Evolutionary conservation across 164 flowering plant species (phyloP).

Genomic region (Buxus sempervirens): DNA sequence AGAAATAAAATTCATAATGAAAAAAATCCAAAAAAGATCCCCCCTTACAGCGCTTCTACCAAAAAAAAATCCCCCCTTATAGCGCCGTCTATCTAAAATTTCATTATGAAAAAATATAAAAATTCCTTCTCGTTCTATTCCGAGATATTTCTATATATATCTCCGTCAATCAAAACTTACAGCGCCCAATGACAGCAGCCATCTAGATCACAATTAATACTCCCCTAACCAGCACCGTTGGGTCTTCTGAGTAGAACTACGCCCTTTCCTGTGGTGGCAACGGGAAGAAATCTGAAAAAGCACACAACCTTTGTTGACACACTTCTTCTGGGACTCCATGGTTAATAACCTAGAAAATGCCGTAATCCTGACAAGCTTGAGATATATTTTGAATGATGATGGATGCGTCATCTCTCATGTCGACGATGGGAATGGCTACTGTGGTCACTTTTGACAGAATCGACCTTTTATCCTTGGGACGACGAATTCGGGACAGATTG

Average conservation of each 20-base stretch:
- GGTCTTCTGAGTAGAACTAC: slow-evolving; percentile 9
- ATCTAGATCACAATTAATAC: no score
- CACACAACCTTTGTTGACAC: slow-evolving; percentile 12
- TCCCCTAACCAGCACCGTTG: slow-evolving; percentile 3
- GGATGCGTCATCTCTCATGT: background rate
- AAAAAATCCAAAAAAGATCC: no score
- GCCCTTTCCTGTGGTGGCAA: slow-evolving; percentile 16
- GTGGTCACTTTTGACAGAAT: no score
- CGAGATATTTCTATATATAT: no score
- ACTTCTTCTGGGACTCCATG: slow-evolving; percentile 25
- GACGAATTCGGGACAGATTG: background rate
- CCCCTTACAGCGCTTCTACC: no score
- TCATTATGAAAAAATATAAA: no score
- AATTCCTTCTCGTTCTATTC: no score
- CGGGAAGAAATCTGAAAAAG: slow-evolving; percentile 15
- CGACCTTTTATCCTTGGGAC: slow-evolving; percentile 1
- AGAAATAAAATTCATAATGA: background rate
- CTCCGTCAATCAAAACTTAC: slow-evolving; percentile 34
- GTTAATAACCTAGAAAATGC: background rate
- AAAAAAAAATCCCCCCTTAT: no score
- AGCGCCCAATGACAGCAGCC: no score
- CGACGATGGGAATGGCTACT: background rate
- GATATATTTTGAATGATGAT: background rate
- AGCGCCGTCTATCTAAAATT: no score
- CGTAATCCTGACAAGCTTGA: slow-evolving; percentile 18